phyloP scores from a whole-genome alignment of 1,284 basidiomycete species.

The Entoloma clypeatum region DNA sequence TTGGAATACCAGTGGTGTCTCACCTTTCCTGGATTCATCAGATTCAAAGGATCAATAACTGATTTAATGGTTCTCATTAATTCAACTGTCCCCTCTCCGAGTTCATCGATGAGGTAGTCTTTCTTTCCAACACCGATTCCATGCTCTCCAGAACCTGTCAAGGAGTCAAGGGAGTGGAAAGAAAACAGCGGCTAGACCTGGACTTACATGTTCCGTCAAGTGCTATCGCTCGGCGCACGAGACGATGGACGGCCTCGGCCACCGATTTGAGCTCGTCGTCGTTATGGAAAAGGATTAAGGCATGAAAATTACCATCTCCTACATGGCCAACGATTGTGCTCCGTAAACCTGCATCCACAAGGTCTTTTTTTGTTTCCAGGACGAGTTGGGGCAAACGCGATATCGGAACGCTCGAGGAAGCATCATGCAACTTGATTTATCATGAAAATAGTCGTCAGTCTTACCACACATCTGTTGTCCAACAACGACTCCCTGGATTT shows the following conservation, averaged over 20 bases:
- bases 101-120: constrained; percentile 67
- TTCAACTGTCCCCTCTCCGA: constrained; percentile 73
- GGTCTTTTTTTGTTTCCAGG: constrained; percentile 75
- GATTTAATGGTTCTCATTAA: constrained; percentile 79
- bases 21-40: constrained; percentile 83
- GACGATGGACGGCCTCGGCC: constrained; percentile 59
- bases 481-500: constrained; percentile 62
- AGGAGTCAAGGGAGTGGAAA: background rate
- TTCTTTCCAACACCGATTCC: constrained; percentile 77
- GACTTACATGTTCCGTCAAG: constrained; percentile 71
- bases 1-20: constrained; percentile 6
- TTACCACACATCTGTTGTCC: constrained; percentile 88
- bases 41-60: constrained; percentile 69
- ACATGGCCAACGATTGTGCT: constrained; percentile 85
- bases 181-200: background rate
- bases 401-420: constrained; percentile 69
- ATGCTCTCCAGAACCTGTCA: constrained; percentile 51
- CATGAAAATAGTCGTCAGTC: constrained; percentile 3
- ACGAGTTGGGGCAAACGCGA: constrained; percentile 66
- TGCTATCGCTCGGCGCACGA: constrained; percentile 62
- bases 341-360: constrained; percentile 54
- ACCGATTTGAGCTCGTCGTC: constrained; percentile 57
- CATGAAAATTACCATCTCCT: constrained; percentile 81
- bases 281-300: constrained; percentile 60
- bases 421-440: constrained; percentile 1